Evolutionary conservation across 2,329 filamentous ascomycete genomes (phyloP).

Genomic region (Fragosphaeria purpurea): DNA sequence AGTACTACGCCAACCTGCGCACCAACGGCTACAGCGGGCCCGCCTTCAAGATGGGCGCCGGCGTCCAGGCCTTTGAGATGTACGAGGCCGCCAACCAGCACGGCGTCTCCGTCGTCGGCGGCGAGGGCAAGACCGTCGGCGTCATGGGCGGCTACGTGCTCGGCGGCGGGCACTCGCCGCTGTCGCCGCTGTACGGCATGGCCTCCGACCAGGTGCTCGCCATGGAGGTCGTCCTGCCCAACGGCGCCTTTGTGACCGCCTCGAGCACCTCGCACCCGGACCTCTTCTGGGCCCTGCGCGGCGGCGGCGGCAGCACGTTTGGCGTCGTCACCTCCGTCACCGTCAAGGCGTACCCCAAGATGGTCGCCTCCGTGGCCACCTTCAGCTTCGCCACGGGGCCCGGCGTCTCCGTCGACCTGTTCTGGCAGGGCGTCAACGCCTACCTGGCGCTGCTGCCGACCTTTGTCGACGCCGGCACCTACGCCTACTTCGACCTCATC

Average conservation of each 20-base stretch:
- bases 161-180: slow-evolving; percentile 45
- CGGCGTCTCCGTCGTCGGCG: slow-evolving; percentile 40
- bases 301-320: slow-evolving; percentile 31
- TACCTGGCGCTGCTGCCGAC: slow-evolving; percentile 20
- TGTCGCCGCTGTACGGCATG: slow-evolving; percentile 40
- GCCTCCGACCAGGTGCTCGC: slow-evolving; percentile 38
- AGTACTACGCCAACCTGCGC: slow-evolving; percentile 37
- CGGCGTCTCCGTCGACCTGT: slow-evolving; percentile 33
- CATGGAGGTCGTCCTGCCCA: slow-evolving; percentile 36
- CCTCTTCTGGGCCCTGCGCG: slow-evolving; percentile 46
- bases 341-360: slow-evolving; percentile 12
- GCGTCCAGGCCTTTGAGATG: slow-evolving; percentile 39
- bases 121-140: slow-evolving; percentile 36
- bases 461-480: slow-evolving; percentile 19
- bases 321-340: slow-evolving; percentile 24
- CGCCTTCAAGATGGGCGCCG: slow-evolving; percentile 36
- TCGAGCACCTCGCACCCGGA: slow-evolving; percentile 36
- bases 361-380: slow-evolving; percentile 16
- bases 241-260: slow-evolving; percentile 33
- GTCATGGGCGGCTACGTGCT: slow-evolving; percentile 36
- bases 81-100: slow-evolving; percentile 38
- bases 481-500: slow-evolving; percentile 22
- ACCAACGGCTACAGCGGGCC: slow-evolving; percentile 15
- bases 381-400: slow-evolving; percentile 12
- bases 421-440: slow-evolving; percentile 21